Conservation (phyloP, 345 rosid species). For the Eutrema yunnanense region DNA sequence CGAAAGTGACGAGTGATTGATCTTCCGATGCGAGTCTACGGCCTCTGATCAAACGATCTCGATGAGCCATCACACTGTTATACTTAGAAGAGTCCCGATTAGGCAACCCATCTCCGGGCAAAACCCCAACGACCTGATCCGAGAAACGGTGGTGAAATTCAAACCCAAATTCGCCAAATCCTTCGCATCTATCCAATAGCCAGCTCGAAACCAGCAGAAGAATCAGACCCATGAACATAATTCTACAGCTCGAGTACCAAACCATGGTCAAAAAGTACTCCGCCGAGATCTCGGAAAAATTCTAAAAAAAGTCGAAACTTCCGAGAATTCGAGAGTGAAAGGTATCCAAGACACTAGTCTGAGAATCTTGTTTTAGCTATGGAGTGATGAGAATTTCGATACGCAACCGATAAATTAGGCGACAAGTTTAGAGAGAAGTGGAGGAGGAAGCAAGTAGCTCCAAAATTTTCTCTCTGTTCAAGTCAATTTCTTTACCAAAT, state of each 20-base stretch:
- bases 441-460: constrained; percentile 4
- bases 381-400: not conserved
- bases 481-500: constrained; percentile 5
- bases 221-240: constrained; percentile 6
- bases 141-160: constrained; percentile 78
- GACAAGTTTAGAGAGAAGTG: not conserved
- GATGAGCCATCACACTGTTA: constrained; percentile 61
- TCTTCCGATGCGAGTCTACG: constrained; percentile 48
- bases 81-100: constrained; percentile 56
- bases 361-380: not conserved
- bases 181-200: constrained; percentile 19
- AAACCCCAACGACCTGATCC: constrained; percentile 61
- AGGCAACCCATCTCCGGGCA: constrained; percentile 58
- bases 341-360: not conserved
- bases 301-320: not conserved
- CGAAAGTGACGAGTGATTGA: constrained; percentile 60
- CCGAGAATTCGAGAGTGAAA: not conserved
- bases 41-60: constrained; percentile 64
- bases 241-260: constrained; percentile 20
- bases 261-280: constrained; percentile 8
- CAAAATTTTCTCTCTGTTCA: not conserved
- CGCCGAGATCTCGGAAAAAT: constrained; percentile 33
- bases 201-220: constrained; percentile 1
- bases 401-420: not conserved
- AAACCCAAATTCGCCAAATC: constrained; percentile 56